phyloP scores from a whole-genome alignment of 768 basidiomycete genomes.

The Asterophora lycoperdoides region DNA sequence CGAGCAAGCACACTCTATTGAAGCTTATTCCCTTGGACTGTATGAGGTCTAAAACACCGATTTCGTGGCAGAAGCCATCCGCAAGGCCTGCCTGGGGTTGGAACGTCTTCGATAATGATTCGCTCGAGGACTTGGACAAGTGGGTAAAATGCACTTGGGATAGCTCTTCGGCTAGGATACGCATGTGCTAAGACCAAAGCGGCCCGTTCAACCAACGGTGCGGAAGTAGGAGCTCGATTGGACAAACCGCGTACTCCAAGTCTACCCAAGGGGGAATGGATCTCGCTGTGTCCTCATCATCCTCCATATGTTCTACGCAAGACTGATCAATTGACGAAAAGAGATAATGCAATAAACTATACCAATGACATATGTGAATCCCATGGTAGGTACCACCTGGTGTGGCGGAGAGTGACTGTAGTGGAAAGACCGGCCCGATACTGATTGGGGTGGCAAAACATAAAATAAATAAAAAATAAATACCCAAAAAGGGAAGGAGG shows the following conservation, averaged over 20 bases:
- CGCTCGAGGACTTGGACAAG: conserved; percentile 68
- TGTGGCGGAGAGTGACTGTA: too few species aligned
- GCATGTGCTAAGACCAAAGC: conserved; percentile 67
- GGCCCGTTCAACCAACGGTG: background rate
- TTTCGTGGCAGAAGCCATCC: conserved; percentile 42
- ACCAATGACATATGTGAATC: conserved; percentile 58
- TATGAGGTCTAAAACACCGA: conserved; percentile 60
- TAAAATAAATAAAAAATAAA: too few species aligned
- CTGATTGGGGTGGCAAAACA: too few species aligned
- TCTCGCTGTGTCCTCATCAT: conserved; percentile 72
- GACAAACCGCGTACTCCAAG: conserved; percentile 78
- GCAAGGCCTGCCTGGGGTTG: conserved; percentile 22
- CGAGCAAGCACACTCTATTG: conserved; percentile 83
- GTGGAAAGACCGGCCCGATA: too few species aligned
- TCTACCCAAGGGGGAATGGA: conserved; percentile 87
- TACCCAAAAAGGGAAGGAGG: too few species aligned
- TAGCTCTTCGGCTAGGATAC: conserved; percentile 60
- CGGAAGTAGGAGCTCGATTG: conserved; percentile 5
- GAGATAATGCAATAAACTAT: conserved; percentile 2
- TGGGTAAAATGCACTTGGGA: conserved; percentile 80
- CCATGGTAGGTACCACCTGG: conserved; percentile 28
- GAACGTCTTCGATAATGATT: conserved; percentile 43
- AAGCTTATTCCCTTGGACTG: conserved; percentile 35
- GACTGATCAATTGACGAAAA: conserved; percentile 9
- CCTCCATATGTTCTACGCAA: conserved; percentile 85